Conservation (phyloP, 768 basidiomycete genomes). For the Phaffia australis region DNA sequence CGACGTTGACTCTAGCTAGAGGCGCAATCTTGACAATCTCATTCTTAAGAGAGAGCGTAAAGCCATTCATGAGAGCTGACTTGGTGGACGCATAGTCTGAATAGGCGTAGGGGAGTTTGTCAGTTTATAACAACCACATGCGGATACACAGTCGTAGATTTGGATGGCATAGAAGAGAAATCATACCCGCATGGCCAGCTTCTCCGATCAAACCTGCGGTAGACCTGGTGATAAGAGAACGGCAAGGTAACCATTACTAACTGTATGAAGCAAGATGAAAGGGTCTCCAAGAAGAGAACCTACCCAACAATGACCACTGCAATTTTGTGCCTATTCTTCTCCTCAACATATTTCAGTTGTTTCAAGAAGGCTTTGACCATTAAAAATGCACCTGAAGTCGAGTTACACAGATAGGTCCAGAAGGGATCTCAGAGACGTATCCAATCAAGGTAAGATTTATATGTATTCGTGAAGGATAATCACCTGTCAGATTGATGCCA, state of each 20-base stretch:
- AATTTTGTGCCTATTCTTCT: constrained; percentile 48
- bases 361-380: constrained; percentile 54
- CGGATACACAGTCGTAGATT: neutral
- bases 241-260: neutral
- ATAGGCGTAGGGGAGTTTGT: neutral
- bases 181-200: constrained; percentile 43
- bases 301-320: constrained; percentile 54
- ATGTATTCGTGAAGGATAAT: neutral
- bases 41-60: constrained; percentile 60
- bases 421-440: too few species aligned
- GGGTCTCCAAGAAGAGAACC: neutral
- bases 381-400: constrained; percentile 45
- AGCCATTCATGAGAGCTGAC: constrained; percentile 38
- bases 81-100: constrained; percentile 31
- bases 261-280: neutral
- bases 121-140: neutral
- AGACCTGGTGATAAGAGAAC: neutral
- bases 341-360: constrained; percentile 40
- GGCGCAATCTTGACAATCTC: constrained; percentile 69
- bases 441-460: neutral
- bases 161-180: neutral
- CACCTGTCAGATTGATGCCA: constrained; percentile 50
- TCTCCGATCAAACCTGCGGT: constrained; percentile 65
- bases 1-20: constrained; percentile 55
- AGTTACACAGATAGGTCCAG: neutral